Evolutionary conservation across 2,329 filamentous ascomycete genomes (phyloP).

Genomic region (Teratosphaeria pseudoeucalypti): DNA sequence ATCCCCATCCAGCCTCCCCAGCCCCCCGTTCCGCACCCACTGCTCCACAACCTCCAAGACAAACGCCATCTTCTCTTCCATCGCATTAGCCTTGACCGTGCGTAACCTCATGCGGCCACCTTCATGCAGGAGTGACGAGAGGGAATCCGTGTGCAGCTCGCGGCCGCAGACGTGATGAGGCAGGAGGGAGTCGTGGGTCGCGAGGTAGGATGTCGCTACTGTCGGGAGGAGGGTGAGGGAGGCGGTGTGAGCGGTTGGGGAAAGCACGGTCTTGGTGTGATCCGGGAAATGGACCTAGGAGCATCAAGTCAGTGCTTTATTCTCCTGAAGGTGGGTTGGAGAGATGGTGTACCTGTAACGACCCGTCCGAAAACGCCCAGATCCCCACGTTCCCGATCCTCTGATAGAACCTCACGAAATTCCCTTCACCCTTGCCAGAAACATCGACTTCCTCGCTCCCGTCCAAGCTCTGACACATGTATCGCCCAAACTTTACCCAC

Average conservation of each 20-base stretch:
- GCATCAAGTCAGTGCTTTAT: constrained; percentile 4
- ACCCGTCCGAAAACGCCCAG: constrained; percentile 72
- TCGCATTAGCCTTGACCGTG: constrained; percentile 59
- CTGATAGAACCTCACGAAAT: constrained; percentile 70
- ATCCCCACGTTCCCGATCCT: constrained; percentile 70
- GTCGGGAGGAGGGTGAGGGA: constrained; percentile 67
- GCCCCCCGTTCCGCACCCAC: constrained; percentile 59
- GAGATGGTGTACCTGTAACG: constrained; percentile 52
- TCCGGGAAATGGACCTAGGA: constrained; percentile 74
- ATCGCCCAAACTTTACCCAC: constrained; percentile 61
- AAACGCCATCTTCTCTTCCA: constrained; percentile 65
- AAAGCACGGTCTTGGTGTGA: constrained; percentile 74
- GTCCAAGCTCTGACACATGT: constrained; percentile 45
- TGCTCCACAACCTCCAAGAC: constrained; percentile 57
- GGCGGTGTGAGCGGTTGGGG: constrained; percentile 62
- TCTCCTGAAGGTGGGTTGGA: neutral
- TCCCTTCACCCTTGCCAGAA: constrained; percentile 32
- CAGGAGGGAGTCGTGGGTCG: constrained; percentile 48
- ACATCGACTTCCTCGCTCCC: constrained; percentile 32
- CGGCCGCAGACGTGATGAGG: constrained; percentile 60
- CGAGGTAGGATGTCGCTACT: constrained; percentile 58
- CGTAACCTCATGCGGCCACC: constrained; percentile 34
- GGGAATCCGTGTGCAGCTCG: constrained; percentile 59
- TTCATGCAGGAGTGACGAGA: constrained; percentile 62
- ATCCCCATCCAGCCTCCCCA: constrained; percentile 42